These are phyloP conservation scores for Intubia oerlemansii DNA, from an alignment of 2,329 filamentous ascomycete species.

Conservation along the genomic window DNA sequence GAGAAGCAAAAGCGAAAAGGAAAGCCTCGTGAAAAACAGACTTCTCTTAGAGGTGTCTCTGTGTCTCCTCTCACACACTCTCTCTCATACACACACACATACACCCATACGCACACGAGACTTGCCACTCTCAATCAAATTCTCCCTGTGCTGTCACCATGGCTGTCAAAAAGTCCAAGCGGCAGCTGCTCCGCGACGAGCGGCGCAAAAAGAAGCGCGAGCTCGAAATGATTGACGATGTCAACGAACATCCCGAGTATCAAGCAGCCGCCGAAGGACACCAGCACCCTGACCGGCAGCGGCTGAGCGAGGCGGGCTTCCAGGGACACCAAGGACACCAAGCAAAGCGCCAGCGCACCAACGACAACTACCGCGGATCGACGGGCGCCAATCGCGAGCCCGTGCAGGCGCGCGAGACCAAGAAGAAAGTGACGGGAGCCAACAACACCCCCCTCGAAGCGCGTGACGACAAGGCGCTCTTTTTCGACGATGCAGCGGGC, in stretches of 20 bases:
- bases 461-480: not conserved
- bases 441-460: constrained; percentile 3
- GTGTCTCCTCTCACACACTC: too few relatives aligned
- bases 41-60: too few relatives aligned
- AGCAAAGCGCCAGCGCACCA: not conserved
- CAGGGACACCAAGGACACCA: too few relatives aligned
- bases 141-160: too few relatives aligned
- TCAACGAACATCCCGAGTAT: constrained; percentile 8
- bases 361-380: not conserved
- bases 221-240: constrained; percentile 10
- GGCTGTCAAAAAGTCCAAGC: constrained; percentile 16
- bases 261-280: not conserved
- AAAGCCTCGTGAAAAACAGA: too few relatives aligned
- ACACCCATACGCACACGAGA: too few relatives aligned
- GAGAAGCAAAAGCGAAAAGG: too few relatives aligned
- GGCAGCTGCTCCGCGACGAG: constrained; percentile 16
- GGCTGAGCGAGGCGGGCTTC: too few relatives aligned
- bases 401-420: not conserved
- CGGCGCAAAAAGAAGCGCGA: constrained; percentile 16
- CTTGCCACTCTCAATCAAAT: too few relatives aligned
- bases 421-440: constrained; percentile 2
- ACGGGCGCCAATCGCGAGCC: not conserved
- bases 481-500: constrained; percentile 1
- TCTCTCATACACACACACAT: too few relatives aligned
- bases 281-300: not conserved